Evolutionary conservation across 495 filamentous ascomycete genomes (phyloP).

Genomic region (Xylaria bambusicola): DNA sequence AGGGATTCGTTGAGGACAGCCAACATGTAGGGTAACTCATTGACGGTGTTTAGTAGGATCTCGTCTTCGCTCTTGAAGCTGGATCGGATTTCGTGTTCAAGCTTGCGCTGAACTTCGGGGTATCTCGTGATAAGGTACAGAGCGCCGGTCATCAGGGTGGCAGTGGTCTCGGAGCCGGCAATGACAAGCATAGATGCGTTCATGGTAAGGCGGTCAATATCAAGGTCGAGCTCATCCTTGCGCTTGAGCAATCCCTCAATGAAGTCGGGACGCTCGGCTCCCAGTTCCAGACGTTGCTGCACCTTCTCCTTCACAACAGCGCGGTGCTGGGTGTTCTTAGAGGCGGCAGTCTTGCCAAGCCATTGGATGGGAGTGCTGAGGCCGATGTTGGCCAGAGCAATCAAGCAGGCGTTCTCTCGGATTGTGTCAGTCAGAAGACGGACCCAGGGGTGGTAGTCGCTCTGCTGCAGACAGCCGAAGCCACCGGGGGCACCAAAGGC

Average conservation of each 20-base stretch:
- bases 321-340: conserved; percentile 39
- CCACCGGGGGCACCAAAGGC: conserved; percentile 53
- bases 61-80: conserved; percentile 52
- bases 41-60: conserved; percentile 52
- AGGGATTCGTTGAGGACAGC: conserved; percentile 60
- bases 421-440: conserved; percentile 44
- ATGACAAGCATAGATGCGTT: conserved; percentile 50
- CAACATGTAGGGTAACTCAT: conserved; percentile 53
- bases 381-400: conserved; percentile 27
- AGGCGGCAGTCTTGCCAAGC: conserved; percentile 20
- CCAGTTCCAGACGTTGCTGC: conserved; percentile 41
- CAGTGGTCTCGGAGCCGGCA: conserved; percentile 64
- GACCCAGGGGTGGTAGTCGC: conserved; percentile 58
- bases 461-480: conserved; percentile 55
- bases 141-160: conserved; percentile 54
- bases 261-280: conserved; percentile 46
- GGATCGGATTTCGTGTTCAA: conserved; percentile 53
- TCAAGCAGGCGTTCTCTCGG: conserved; percentile 33
- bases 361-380: conserved; percentile 17
- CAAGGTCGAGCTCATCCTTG: conserved; percentile 41
- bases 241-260: conserved; percentile 53
- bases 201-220: conserved; percentile 38
- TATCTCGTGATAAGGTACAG: conserved; percentile 55
- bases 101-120: conserved; percentile 42
- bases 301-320: conserved; percentile 42